Evolutionary conservation across 140 eudicot species (phyloP).

Genomic region (Erigeron philadelphicus): DNA sequence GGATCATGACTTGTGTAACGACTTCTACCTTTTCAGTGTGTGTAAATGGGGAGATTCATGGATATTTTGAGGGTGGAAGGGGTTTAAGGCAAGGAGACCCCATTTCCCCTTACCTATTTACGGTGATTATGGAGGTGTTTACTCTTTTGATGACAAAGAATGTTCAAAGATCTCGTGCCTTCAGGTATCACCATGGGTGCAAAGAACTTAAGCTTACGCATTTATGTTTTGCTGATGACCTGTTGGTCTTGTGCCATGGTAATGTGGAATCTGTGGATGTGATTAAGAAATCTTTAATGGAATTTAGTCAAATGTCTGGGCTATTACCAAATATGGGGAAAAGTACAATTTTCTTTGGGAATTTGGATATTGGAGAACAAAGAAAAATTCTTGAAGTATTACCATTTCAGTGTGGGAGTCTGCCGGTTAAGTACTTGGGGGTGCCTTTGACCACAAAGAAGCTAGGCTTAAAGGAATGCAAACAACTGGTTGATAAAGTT

Average conservation of each 20-base stretch:
- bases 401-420: background rate
- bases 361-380: background rate
- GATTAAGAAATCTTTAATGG: background rate
- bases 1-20: background rate
- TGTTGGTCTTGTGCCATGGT: background rate
- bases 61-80: too few relatives aligned
- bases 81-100: too few relatives aligned
- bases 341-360: background rate
- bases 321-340: background rate
- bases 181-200: background rate
- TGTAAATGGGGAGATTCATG: too few relatives aligned
- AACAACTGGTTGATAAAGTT: background rate
- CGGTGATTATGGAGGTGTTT: background rate
- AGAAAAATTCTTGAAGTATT: too few relatives aligned
- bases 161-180: background rate
- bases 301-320: background rate
- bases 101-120: too few relatives aligned
- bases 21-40: background rate
- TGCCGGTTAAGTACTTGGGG: background rate
- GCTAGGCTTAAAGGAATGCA: background rate
- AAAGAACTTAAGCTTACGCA: background rate
- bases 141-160: background rate
- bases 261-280: background rate
- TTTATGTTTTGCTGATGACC: background rate
- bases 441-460: background rate